Percentiles rank a stretch among this genome's conserved stretches.
These are phyloP conservation scores for Aspergillus funiculosus DNA, from an alignment of 495 filamentous ascomycete genomes.

Conservation along the genomic window DNA sequence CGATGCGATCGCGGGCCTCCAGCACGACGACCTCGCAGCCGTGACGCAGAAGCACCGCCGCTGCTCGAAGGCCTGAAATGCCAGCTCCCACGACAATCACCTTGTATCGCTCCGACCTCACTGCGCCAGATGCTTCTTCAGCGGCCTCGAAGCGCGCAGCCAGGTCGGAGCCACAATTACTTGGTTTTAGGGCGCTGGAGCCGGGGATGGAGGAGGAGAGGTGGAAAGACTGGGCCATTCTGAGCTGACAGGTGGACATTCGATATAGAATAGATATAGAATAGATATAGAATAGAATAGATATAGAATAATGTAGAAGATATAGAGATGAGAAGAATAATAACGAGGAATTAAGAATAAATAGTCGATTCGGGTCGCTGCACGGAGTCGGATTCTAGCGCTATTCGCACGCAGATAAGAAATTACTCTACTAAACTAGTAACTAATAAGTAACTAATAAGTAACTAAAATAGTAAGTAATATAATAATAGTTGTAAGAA, in stretches of 20 bases:
- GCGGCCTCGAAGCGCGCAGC: not conserved
- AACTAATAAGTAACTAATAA: no score
- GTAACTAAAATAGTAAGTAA: no score
- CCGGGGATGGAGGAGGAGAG: not conserved
- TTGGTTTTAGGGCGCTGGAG: not conserved
- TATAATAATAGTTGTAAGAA: no score
- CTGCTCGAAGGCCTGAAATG: conserved; percentile 45
- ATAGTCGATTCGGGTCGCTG: no score
- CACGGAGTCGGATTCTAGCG: no score
- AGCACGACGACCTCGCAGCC: conserved; percentile 38
- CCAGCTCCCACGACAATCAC: conserved; percentile 47
- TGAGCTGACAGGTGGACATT: not conserved
- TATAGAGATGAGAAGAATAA: not conserved
- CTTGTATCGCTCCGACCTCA: no score
- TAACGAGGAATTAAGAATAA: no score
- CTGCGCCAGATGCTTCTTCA: not conserved
- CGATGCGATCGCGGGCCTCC: conserved; percentile 45
- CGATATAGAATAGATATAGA: not conserved
- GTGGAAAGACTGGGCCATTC: not conserved
- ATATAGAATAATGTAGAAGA: no score
- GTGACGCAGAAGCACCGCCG: conserved; percentile 29
- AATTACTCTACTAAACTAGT: no score
- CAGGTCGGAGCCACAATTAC: not conserved
- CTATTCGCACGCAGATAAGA: no score
- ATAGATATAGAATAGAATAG: no score